phyloP scores from a whole-genome alignment of 495 filamentous ascomycete genomes.

The Talaromyces wortmannii region DNA sequence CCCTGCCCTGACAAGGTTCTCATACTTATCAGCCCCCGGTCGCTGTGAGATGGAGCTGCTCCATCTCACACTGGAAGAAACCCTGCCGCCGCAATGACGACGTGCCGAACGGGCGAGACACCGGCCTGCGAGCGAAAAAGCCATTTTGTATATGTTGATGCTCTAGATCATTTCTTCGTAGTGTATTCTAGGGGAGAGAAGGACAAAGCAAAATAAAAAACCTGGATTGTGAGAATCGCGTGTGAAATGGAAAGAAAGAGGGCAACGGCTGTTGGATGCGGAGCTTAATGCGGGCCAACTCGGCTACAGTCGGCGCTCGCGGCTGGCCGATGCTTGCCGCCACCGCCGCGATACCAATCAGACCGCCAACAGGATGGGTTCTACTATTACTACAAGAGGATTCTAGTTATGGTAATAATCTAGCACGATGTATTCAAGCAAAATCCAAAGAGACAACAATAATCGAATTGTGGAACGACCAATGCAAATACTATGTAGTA shows the following conservation, averaged over 20 bases:
- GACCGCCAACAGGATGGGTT: too few species aligned
- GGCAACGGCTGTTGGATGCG: neutral
- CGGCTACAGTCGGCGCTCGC: neutral
- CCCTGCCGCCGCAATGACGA: neutral
- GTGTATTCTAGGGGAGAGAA: neutral
- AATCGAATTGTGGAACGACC: too few species aligned
- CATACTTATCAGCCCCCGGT: conserved; percentile 59
- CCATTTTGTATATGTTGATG: conserved; percentile 14
- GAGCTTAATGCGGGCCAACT: neutral
- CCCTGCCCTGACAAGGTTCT: neutral
- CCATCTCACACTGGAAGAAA: conserved; percentile 32
- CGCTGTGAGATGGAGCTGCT: conserved; percentile 58
- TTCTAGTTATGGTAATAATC: too few species aligned
- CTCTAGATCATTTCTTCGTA: neutral
- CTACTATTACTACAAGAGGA: neutral
- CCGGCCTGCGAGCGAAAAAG: conserved; percentile 12
- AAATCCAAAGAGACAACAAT: too few species aligned
- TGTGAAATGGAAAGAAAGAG: neutral
- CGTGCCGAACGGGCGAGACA: neutral
- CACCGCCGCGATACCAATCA: neutral
- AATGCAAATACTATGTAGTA: too few species aligned
- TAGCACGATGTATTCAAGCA: too few species aligned
- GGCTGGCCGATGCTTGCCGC: neutral
- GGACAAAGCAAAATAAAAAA: neutral
- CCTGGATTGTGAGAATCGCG: neutral